Evolutionary conservation across 2,329 filamentous ascomycete genomes (phyloP).

Genomic region (Alternaria burnsii): DNA sequence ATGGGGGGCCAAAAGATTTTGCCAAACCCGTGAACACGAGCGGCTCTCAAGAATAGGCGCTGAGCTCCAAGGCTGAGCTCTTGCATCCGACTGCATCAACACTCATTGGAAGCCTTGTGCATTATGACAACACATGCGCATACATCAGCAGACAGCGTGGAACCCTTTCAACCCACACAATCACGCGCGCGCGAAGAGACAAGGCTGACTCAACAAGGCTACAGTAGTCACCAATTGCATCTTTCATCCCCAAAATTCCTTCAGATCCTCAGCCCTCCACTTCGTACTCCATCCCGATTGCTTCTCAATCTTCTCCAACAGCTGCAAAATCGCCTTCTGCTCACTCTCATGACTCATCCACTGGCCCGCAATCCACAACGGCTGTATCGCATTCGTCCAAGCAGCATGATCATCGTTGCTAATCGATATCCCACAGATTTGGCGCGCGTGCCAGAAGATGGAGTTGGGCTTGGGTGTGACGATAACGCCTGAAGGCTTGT

Average conservation of each 20-base stretch:
- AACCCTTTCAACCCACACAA: not conserved
- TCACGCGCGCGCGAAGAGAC: not conserved
- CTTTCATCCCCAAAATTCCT: slow-evolving; percentile 58
- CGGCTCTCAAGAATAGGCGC: not conserved
- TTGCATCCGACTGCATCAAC: not conserved
- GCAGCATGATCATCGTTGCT: slow-evolving; percentile 57
- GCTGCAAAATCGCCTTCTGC: slow-evolving; percentile 58
- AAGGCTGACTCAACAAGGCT: not conserved
- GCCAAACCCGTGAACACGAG: not conserved
- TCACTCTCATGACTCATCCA: slow-evolving; percentile 57
- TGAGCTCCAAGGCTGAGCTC: not conserved
- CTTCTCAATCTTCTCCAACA: slow-evolving; percentile 60
- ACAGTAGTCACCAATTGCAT: not conserved
- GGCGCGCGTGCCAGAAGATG: slow-evolving; percentile 58
- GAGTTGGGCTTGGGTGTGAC: slow-evolving; percentile 32
- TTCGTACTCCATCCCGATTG: slow-evolving; percentile 64
- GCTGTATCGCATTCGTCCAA: slow-evolving; percentile 58
- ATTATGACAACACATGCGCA: not conserved
- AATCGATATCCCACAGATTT: slow-evolving; percentile 58
- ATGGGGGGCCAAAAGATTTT: not conserved
- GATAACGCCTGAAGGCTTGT: slow-evolving; percentile 37
- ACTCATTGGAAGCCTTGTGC: not conserved
- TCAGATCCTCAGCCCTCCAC: slow-evolving; percentile 63
- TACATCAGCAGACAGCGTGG: not conserved
- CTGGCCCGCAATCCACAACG: slow-evolving; percentile 59